Percentiles rank a stretch among this genome's conserved stretches.
These are phyloP conservation scores for Pascua sp. DNA, from an alignment of 1,284 basidiomycete genomes.

Conservation along the genomic window DNA sequence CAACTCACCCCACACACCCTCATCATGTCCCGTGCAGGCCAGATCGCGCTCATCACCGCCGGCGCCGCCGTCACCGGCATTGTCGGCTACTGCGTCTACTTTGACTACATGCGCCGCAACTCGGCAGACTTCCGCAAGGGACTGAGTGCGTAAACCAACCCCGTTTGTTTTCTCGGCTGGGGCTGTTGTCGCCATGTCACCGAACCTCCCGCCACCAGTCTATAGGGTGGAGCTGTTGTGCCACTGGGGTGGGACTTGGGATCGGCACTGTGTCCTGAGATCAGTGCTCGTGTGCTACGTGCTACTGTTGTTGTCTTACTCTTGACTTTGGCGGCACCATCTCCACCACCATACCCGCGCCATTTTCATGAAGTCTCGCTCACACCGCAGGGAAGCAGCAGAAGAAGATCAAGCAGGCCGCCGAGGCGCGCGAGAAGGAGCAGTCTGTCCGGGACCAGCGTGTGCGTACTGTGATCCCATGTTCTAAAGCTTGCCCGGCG, in stretches of 20 bases:
- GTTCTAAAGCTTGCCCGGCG: not conserved
- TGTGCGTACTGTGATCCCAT: constrained; percentile 5
- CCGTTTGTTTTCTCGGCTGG: too few relatives aligned
- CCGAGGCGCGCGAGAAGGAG: constrained; percentile 60
- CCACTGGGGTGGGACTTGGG: too few relatives aligned
- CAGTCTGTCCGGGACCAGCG: constrained; percentile 27
- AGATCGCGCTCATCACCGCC: constrained; percentile 64
- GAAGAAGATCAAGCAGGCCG: constrained; percentile 62
- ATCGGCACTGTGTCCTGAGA: too few relatives aligned
- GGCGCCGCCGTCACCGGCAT: constrained; percentile 60
- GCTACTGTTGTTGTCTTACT: too few relatives aligned
- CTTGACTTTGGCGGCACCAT: too few relatives aligned
- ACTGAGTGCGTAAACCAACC: constrained; percentile 62
- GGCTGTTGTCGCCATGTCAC: too few relatives aligned
- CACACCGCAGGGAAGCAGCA: constrained; percentile 71
- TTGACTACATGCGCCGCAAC: constrained; percentile 90
- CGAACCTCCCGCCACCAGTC: too few relatives aligned
- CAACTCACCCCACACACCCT: not conserved
- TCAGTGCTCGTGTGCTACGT: too few relatives aligned
- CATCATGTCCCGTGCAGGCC: constrained; percentile 39
- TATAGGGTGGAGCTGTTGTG: too few relatives aligned
- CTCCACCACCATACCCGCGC: too few relatives aligned
- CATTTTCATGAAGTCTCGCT: not conserved
- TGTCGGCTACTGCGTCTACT: constrained; percentile 80
- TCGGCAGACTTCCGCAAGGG: constrained; percentile 83